Base-by-base conservation (phyloP, 2,329 filamentous ascomycete species). In the Orbilia brochopaga region DNA sequence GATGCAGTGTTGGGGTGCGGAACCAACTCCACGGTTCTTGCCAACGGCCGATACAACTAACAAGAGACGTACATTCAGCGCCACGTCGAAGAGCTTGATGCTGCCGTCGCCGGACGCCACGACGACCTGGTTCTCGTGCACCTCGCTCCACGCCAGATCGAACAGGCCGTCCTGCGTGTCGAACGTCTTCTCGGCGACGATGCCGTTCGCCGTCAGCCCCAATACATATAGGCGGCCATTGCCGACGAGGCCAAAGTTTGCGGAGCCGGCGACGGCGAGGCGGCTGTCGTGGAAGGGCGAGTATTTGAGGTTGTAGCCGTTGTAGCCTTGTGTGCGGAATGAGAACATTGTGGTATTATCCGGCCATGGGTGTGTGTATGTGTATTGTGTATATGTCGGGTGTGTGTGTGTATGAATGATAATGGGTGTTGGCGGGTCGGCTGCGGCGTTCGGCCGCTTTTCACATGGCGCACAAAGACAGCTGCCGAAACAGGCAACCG, bases 91-190 rank as follows among this genome's bases (percentile, higher is more conserved):
- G 52, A 99, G 86, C 81, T 97, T 97, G 77, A 99, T 85, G 61
- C 90, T 93, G 62, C 94, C 94, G 81, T 99, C 94, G 74, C 94
- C 94, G 75, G 90, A 92, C 0, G 92, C 92, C 0, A 89, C 88
- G 19, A 96, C 85, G 57, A 97, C 83, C 81, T 99, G 94, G 80
- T 94, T 96, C 82, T 97, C 93, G 82, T 99, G 92, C 75, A 91
- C 86, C 82, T 99, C 94, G 17, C 92, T 96, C 92, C 94, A 97
- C 24, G 92, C 86, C 59, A 94, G 84, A 81, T 99, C 94, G 80
- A 96, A 99, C 74, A 97, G 88, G 50, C 92, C 90, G 80, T 99
- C 94, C 82, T 97, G 95, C 10, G 94, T 99, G 78, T 97, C 93
- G 82, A 93, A 99, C 78, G 90, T 93, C 83, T 94, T 95, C 79